Percentiles rank a stretch among this genome's conserved stretches.
phyloP scores from a whole-genome alignment of 1,284 basidiomycete genomes.

The Somion occarium region DNA sequence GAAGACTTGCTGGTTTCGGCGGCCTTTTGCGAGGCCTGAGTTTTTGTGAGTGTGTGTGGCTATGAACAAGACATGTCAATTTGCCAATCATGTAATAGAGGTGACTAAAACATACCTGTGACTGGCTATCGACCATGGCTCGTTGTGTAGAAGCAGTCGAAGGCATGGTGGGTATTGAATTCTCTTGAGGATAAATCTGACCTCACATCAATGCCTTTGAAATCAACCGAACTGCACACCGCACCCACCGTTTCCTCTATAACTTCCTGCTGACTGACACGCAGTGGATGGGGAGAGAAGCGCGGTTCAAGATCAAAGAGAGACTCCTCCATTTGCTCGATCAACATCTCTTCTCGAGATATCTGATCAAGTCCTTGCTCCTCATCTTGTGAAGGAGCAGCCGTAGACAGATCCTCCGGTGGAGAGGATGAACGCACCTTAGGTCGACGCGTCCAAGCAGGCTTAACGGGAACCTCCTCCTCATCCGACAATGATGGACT shows the following conservation, averaged over 20 bases:
- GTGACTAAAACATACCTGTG: not conserved
- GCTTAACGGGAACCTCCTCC: not conserved
- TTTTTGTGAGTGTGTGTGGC: too few relatives aligned
- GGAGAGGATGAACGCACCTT: too few relatives aligned
- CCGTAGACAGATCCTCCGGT: too few relatives aligned
- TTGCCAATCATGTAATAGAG: too few relatives aligned
- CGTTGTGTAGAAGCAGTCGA: not conserved
- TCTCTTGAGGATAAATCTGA: not conserved
- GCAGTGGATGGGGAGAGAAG: not conserved
- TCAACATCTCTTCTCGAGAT: not conserved
- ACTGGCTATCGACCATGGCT: not conserved
- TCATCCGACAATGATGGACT: too few relatives aligned
- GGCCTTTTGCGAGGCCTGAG: too few relatives aligned
- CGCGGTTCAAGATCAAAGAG: not conserved
- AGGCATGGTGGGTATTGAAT: not conserved
- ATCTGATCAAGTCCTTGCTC: not conserved
- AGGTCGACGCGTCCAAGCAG: too few relatives aligned
- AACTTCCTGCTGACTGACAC: not conserved
- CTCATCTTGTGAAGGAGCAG: not conserved
- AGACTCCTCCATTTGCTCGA: not conserved
- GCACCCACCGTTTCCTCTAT: not conserved
- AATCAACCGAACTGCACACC: not conserved
- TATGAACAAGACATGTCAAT: too few relatives aligned
- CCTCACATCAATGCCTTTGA: not conserved
- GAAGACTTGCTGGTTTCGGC: too few relatives aligned